Conservation (phyloP, 495 filamentous ascomycete genomes). For the Penicillium robsamsonii region DNA sequence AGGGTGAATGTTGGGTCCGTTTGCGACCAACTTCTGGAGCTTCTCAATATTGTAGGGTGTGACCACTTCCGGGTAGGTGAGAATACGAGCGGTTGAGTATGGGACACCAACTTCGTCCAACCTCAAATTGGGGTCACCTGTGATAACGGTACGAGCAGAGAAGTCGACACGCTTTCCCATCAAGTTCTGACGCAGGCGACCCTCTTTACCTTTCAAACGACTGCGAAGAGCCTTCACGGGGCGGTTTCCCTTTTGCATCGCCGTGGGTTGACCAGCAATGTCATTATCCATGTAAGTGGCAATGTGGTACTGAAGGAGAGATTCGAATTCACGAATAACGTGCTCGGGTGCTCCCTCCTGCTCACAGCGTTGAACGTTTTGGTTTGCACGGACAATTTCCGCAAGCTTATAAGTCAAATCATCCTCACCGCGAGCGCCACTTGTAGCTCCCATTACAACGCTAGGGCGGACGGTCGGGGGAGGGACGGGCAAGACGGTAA, state of each 20-base stretch:
- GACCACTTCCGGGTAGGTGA: conserved; percentile 96
- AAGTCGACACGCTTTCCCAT: conserved; percentile 99
- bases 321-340: conserved; percentile 84
- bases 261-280: conserved; percentile 92
- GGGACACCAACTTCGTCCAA: conserved; percentile 97
- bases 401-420: conserved; percentile 98
- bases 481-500: conserved; percentile 91
- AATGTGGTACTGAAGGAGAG: conserved; percentile 93
- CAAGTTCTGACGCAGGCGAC: conserved; percentile 92
- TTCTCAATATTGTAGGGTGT: conserved; percentile 97
- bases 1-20: conserved; percentile 90
- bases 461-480: conserved; percentile 94
- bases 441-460: conserved; percentile 83
- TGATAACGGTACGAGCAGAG: conserved; percentile 98
- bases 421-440: conserved; percentile 90
- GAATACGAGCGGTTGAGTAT: conserved; percentile 76
- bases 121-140: conserved; percentile 93
- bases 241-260: conserved; percentile 91
- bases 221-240: conserved; percentile 95
- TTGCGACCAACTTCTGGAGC: conserved; percentile 80
- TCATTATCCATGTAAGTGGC: conserved; percentile 99
- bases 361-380: conserved; percentile 84
- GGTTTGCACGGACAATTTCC: conserved; percentile 97
- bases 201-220: conserved; percentile 97
- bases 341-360: conserved; percentile 87